These are phyloP conservation scores for Candida odintsovae DNA, from an alignment of 805 yeast species.

Conservation along the genomic window DNA sequence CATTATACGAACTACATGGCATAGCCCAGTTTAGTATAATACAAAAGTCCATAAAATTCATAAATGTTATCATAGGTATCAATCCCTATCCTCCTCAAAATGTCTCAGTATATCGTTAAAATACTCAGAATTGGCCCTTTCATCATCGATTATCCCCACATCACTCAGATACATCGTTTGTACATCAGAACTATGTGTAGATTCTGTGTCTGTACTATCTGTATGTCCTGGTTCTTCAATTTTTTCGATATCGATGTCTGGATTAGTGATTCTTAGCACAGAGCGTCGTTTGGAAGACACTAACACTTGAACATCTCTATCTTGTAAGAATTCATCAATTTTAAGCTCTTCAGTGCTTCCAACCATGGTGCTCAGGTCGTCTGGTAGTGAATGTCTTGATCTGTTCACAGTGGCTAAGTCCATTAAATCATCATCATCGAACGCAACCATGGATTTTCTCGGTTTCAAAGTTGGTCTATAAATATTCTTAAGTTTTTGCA, in stretches of 20 bases:
- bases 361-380: neutral
- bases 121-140: slow-evolving; percentile 8
- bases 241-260: slow-evolving; percentile 31
- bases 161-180: slow-evolving; percentile 1
- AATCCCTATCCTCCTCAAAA: slow-evolving; percentile 26
- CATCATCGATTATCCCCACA: slow-evolving; percentile 11
- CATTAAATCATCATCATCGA: slow-evolving; percentile 15
- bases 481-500: slow-evolving; percentile 4
- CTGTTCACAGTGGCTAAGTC: slow-evolving; percentile 10
- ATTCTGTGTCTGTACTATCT: neutral
- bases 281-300: slow-evolving; percentile 63
- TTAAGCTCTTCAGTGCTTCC: slow-evolving; percentile 21
- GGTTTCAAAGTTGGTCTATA: slow-evolving; percentile 1
- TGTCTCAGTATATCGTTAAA: slow-evolving; percentile 25
- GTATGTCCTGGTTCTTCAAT: slow-evolving; percentile 5
- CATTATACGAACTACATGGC: too few relatives aligned
- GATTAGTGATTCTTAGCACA: slow-evolving; percentile 55
- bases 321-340: slow-evolving; percentile 38
- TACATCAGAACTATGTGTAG: neutral
- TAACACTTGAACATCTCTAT: slow-evolving; percentile 64
- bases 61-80: slow-evolving; percentile 16
- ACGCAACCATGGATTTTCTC: neutral
- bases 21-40: neutral
- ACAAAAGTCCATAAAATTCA: neutral
- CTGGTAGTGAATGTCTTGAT: slow-evolving; percentile 10